Conservation (phyloP, 352 stramenopile genomes). For the Pythium rhizo-oryzae region DNA sequence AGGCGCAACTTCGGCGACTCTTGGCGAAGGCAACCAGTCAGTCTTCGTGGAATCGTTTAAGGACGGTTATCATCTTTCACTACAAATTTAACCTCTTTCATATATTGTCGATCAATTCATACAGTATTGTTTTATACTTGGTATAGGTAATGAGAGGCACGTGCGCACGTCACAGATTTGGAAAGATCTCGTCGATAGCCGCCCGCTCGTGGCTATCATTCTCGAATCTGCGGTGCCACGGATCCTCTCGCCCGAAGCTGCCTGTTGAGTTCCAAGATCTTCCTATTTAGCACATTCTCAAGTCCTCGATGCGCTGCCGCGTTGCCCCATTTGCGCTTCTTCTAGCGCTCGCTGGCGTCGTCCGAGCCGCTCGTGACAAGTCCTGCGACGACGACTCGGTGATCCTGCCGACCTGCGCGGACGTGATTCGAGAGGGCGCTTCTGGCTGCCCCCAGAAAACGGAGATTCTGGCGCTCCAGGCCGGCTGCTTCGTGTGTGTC, state of each 20-base stretch:
- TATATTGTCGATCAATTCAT: too few species aligned
- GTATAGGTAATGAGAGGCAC: not conserved
- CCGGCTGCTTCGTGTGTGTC: slow-evolving; percentile 60
- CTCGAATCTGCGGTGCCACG: not conserved
- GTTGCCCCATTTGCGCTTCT: not conserved
- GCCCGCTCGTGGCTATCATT: slow-evolving; percentile 1
- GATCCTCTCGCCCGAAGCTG: too few species aligned
- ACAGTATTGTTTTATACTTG: too few species aligned
- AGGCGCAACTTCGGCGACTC: not conserved
- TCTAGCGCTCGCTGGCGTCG: not conserved
- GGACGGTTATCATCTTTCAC: not conserved
- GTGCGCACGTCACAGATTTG: slow-evolving; percentile 25
- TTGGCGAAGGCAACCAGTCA: not conserved
- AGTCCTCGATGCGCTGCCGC: not conserved
- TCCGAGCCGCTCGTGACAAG: slow-evolving; percentile 18
- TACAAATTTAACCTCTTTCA: not conserved
- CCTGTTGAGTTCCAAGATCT: too few species aligned
- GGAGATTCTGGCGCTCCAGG: slow-evolving; percentile 43
- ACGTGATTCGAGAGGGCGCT: not conserved
- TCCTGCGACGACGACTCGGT: slow-evolving; percentile 46
- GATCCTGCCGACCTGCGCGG: slow-evolving; percentile 7
- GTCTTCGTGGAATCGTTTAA: not conserved
- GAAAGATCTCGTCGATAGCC: slow-evolving; percentile 21
- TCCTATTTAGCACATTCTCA: too few species aligned
- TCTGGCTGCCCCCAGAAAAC: slow-evolving; percentile 21